Conservation (phyloP, 1,284 basidiomycete genomes). For the Volvariella surrecta region DNA sequence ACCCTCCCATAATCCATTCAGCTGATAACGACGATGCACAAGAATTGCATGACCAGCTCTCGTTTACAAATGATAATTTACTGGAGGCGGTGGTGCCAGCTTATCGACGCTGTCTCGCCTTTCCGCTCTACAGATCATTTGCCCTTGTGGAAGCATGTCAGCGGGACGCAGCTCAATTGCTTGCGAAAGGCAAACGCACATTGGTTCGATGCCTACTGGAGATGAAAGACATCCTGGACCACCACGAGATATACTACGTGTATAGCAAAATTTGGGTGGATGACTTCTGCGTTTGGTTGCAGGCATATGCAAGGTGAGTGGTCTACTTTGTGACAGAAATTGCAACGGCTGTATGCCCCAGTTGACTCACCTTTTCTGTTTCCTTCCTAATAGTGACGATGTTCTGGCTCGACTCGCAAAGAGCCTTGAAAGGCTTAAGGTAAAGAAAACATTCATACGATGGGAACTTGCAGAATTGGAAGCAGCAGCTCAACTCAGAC, state of each 20-base stretch:
- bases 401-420: conserved; percentile 35
- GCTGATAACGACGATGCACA: conserved; percentile 12
- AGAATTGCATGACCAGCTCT: conserved; percentile 12
- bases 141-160: conserved; percentile 58
- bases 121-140: conserved; percentile 73
- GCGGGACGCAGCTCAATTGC: conserved; percentile 48
- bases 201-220: conserved; percentile 58
- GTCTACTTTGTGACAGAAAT: background rate
- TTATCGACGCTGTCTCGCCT: conserved; percentile 64
- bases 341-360: too few species aligned
- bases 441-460: conserved; percentile 49
- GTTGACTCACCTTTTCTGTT: background rate
- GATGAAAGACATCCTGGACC: conserved; percentile 63
- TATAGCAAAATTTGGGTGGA: conserved; percentile 79
- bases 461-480: conserved; percentile 68
- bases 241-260: conserved; percentile 75
- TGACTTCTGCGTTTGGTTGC: conserved; percentile 71
- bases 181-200: conserved; percentile 50
- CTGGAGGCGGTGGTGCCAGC: conserved; percentile 43
- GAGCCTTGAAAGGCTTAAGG: conserved; percentile 27
- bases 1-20: conserved; percentile 33
- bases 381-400: conserved; percentile 40
- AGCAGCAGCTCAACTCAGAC: conserved; percentile 33
- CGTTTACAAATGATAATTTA: conserved; percentile 40
- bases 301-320: conserved; percentile 49